Percentiles rank a stretch among this genome's conserved stretches.
These are phyloP conservation scores for Emmonsiellopsis sp. DNA, from an alignment of 2,329 filamentous ascomycete species.

Conservation along the genomic window DNA sequence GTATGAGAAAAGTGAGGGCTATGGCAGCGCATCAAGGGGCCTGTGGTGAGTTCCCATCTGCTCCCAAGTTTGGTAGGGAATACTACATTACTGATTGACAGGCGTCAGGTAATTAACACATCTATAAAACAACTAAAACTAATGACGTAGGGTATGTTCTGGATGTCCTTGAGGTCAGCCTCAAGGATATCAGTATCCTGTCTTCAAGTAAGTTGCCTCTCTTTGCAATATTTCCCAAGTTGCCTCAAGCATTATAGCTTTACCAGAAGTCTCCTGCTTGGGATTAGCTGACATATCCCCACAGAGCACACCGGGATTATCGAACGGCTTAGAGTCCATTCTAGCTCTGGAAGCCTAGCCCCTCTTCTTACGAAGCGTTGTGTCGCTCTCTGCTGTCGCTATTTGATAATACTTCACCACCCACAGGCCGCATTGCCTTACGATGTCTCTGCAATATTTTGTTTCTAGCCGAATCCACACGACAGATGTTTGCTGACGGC, in stretches of 20 bases:
- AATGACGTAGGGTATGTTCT: neutral
- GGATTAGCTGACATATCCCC: neutral
- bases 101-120: no score
- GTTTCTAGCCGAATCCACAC: slow-evolving; percentile 55
- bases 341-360: neutral
- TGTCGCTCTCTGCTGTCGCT: neutral
- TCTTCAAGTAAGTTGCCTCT: neutral
- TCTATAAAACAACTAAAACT: neutral
- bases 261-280: neutral
- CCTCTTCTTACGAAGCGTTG: neutral
- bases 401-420: slow-evolving; percentile 12
- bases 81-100: no score
- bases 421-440: slow-evolving; percentile 62
- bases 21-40: no score
- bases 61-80: no score
- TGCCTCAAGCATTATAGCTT: neutral
- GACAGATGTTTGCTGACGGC: slow-evolving; percentile 62
- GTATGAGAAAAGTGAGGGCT: no score
- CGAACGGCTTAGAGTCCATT: neutral
- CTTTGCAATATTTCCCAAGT: no score
- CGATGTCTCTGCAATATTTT: slow-evolving; percentile 77
- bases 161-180: neutral
- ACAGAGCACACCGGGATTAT: neutral
- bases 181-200: neutral
- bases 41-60: no score